phyloP scores from a whole-genome alignment of 345 rosid genomes.

The Bretschneidera sinensis region DNA sequence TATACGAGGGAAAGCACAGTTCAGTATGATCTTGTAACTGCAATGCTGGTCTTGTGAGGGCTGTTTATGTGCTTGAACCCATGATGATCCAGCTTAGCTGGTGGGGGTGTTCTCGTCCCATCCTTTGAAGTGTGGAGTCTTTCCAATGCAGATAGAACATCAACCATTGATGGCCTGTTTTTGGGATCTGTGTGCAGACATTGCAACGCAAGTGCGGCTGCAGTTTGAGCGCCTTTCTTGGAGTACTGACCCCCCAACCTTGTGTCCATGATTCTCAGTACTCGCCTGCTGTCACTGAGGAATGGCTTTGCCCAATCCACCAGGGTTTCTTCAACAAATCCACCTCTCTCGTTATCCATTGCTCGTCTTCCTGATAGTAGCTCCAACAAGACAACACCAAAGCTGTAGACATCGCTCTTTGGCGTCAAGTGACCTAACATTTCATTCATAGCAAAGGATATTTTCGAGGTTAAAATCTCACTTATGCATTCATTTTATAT shows the following conservation, averaged over 20 bases:
- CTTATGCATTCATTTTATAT: background rate
- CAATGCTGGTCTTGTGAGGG: constrained; percentile 13
- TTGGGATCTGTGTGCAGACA: constrained; percentile 62
- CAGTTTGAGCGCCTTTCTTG: constrained; percentile 47
- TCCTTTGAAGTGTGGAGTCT: constrained; percentile 50
- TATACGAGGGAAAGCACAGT: too few species aligned
- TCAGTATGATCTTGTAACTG: constrained; percentile 1
- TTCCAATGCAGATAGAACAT: constrained; percentile 54
- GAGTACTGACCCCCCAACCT: constrained; percentile 78
- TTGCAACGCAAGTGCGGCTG: constrained; percentile 53
- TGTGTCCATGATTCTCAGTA: constrained; percentile 62
- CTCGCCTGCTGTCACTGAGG: constrained; percentile 69
- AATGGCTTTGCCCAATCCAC: constrained; percentile 97
- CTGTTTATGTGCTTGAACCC: constrained; percentile 18
- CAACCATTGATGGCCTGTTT: constrained; percentile 67
- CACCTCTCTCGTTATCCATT: constrained; percentile 69
- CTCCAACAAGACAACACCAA: constrained; percentile 84
- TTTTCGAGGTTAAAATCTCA: background rate
- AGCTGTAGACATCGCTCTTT: constrained; percentile 84
- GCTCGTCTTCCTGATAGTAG: constrained; percentile 79
- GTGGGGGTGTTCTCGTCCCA: constrained; percentile 17
- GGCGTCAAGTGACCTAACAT: constrained; percentile 67
- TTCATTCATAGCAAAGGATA: background rate
- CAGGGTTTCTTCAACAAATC: constrained; percentile 60
- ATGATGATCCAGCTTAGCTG: constrained; percentile 13